Percentiles rank a stretch among this genome's conserved stretches.
These are phyloP conservation scores for Rhodotorula toruloides DNA, from an alignment of 768 basidiomycete genomes.

Conservation along the genomic window DNA sequence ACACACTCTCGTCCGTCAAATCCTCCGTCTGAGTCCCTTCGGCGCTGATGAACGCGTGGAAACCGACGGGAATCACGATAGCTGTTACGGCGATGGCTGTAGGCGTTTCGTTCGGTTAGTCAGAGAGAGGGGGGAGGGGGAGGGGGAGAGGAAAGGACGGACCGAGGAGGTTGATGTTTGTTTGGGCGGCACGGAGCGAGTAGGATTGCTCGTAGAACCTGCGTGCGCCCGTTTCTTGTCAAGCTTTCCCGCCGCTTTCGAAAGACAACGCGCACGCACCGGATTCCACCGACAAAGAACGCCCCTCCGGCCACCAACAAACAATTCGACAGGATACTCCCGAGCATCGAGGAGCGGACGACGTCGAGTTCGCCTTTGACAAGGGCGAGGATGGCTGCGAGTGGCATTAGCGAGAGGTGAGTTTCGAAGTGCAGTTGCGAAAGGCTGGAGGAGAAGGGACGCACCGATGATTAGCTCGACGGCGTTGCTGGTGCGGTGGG, in stretches of 20 bases:
- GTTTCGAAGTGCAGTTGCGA: neutral
- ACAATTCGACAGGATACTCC: slow-evolving; percentile 74
- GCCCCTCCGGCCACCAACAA: slow-evolving; percentile 57
- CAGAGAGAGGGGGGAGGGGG: neutral
- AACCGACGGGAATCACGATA: slow-evolving; percentile 56
- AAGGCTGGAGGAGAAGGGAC: neutral
- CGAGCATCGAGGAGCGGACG: slow-evolving; percentile 71
- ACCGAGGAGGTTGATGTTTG: slow-evolving; percentile 42
- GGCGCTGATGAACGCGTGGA: slow-evolving; percentile 50
- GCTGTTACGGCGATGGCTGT: slow-evolving; percentile 27
- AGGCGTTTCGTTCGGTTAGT: neutral
- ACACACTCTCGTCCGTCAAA: slow-evolving; percentile 24
- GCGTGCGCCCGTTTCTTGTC: neutral
- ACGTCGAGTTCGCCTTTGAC: slow-evolving; percentile 68
- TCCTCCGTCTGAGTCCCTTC: neutral
- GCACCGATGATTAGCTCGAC: slow-evolving; percentile 41
- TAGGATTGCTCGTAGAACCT: slow-evolving; percentile 41
- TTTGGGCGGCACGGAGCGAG: slow-evolving; percentile 38
- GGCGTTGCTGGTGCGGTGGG: slow-evolving; percentile 33
- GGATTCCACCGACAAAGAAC: slow-evolving; percentile 19
- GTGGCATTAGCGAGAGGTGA: neutral
- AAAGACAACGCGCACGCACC: too few species aligned
- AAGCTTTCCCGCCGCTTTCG: too few species aligned
- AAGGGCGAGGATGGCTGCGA: slow-evolving; percentile 62
- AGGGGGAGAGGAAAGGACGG: neutral